A percentile compares a stretch with the other conserved stretches of the same genome.
These are phyloP conservation scores for Rubroboletus pulcherrimus DNA, from an alignment of 768 basidiomycete genomes.

Conservation along the genomic window DNA sequence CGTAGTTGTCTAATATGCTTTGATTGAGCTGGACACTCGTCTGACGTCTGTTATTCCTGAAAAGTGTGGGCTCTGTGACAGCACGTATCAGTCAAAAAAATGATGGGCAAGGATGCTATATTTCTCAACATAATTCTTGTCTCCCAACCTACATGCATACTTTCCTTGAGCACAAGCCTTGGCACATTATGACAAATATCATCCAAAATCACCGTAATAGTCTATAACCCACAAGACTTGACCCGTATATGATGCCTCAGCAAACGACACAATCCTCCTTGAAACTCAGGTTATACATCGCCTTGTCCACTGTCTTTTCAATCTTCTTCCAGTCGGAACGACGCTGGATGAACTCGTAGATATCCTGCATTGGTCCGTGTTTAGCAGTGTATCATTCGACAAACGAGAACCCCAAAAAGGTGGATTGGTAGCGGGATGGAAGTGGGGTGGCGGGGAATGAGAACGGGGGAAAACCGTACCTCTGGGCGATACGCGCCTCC, in stretches of 20 bases:
- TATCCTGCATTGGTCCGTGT: constrained; percentile 47
- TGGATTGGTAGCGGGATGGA: no score
- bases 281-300: constrained; percentile 91
- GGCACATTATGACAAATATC: background rate
- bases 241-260: constrained; percentile 7
- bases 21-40: background rate
- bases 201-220: no score
- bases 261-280: constrained; percentile 81
- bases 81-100: no score
- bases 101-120: no score
- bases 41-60: no score
- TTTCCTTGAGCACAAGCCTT: background rate
- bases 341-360: constrained; percentile 95
- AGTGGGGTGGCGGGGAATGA: no score
- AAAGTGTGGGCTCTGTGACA: no score
- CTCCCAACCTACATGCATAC: no score
- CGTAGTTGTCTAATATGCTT: background rate
- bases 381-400: background rate
- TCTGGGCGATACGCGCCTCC: constrained; percentile 94
- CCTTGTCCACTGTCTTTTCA: constrained; percentile 92
- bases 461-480: constrained; percentile 39
- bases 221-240: no score
- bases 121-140: no score
- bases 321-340: constrained; percentile 99
- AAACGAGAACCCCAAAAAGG: background rate